Conservation (phyloP, 306 rosid genomes). For the Lupinus albus region DNA sequence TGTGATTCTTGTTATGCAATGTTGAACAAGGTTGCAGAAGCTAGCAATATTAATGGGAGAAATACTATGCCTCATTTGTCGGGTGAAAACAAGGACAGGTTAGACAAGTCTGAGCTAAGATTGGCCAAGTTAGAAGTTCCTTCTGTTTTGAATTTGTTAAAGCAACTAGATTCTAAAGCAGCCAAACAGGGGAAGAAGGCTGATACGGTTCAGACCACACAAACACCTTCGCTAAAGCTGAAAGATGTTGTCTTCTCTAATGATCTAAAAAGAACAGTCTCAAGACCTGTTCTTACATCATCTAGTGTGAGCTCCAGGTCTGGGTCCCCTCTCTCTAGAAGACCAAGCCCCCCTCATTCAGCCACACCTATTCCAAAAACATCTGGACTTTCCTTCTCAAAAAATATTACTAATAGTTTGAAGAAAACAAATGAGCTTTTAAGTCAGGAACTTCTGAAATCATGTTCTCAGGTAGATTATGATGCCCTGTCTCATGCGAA, state of each 20-base stretch:
- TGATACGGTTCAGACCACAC: constrained; percentile 74
- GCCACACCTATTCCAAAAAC: constrained; percentile 97
- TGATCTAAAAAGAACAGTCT: constrained; percentile 79
- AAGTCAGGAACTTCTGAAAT: constrained; percentile 82
- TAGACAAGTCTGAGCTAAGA: constrained; percentile 80
- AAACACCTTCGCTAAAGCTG: constrained; percentile 89
- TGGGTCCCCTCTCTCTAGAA: constrained; percentile 92
- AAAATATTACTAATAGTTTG: constrained; percentile 77
- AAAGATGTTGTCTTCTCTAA: constrained; percentile 85
- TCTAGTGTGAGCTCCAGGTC: constrained; percentile 89
- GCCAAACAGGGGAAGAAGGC: constrained; percentile 96
- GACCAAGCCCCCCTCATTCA: constrained; percentile 94
- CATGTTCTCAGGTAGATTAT: constrained; percentile 75
- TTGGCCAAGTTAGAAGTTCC: constrained; percentile 65
- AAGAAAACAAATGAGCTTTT: constrained; percentile 91
- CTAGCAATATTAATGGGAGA: constrained; percentile 58
- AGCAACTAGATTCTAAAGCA: constrained; percentile 93
- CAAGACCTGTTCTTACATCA: constrained; percentile 72
- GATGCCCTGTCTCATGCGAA: constrained; percentile 14
- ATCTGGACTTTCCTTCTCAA: constrained; percentile 92
- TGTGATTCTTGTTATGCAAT: constrained; percentile 87
- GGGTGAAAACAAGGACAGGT: constrained; percentile 90
- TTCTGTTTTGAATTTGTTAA: constrained; percentile 87
- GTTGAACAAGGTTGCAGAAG: constrained; percentile 78
- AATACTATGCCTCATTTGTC: constrained; percentile 82